Base-by-base conservation (phyloP, 106 monocot species). In the Agapanthus africanus region DNA sequence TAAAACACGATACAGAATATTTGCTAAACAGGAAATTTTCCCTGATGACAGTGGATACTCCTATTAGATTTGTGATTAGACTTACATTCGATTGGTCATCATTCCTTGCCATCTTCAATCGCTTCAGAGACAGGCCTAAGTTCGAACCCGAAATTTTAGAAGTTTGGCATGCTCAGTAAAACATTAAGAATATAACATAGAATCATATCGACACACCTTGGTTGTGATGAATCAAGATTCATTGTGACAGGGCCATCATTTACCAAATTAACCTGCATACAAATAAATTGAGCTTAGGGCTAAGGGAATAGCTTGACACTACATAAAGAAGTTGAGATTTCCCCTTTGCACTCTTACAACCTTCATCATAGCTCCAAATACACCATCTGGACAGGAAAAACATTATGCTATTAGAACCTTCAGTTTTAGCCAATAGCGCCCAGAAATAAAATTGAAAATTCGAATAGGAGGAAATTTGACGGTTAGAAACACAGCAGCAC, bases 311-410 rank as follows among this genome's bases (percentile, higher is more conserved):
- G 8, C 63, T 19, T 27, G 10, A 40, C 69, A 49, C 40, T 63
- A 47, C 13, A 60, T 19, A 34, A 6, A 59, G 6, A 57, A 6
- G 4, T 23, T 25, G 32, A 37, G 31, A 35, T 60, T 40, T 42
- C 14, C 21, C 31, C 2, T 64, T 39, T 27, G 22, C 26, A 37
- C 22, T 2, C 36, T 66, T 7, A 22, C 14, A 19, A 94, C 94
- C 94, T 94, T 90, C 94, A 94, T 94, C 90, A 87, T 94, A 41
- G 90, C 90, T 74, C 94, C 94, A 79, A 94, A 94, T 31, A 94
- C 69, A 26, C 76, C 79, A 77, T 79, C 80, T 80, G 78, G 19
- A 68, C 2, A 6, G 34, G 33, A 49, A 6, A 49, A 32, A 49
- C 6, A 49, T 31, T 3, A 49, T 50, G 21, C 34, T 18, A 34